Conservation (phyloP, 495 filamentous ascomycete species). For the Trichoderma virens region DNA sequence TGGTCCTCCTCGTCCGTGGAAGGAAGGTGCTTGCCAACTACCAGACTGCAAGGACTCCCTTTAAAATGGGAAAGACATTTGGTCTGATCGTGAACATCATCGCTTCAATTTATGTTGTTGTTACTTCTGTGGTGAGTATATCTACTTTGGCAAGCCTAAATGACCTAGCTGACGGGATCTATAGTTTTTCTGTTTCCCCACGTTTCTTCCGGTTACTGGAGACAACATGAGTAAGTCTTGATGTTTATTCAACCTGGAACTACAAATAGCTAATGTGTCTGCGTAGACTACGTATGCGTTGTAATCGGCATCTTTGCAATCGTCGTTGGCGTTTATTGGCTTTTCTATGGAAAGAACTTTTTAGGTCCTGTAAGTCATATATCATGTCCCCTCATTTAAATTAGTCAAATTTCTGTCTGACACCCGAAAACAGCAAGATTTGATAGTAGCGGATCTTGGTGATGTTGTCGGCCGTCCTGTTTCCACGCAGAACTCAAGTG, state of each 20-base stretch:
- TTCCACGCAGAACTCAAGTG: not conserved
- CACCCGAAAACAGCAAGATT: not conserved
- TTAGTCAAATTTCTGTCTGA: not conserved
- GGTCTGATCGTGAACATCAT: constrained; percentile 22
- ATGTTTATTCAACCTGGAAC: not conserved
- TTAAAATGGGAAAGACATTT: constrained; percentile 17
- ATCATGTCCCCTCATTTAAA: not conserved
- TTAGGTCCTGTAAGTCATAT: constrained; percentile 24
- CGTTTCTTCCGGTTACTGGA: constrained; percentile 20
- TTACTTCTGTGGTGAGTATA: constrained; percentile 24
- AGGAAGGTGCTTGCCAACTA: constrained; percentile 17
- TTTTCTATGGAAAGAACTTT: constrained; percentile 21
- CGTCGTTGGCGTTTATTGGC: constrained; percentile 22
- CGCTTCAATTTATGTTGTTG: constrained; percentile 22
- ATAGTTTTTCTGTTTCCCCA: constrained; percentile 30
- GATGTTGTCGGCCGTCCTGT: not conserved
- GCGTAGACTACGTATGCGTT: constrained; percentile 25
- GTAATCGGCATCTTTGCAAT: constrained; percentile 29
- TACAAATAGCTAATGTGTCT: not conserved
- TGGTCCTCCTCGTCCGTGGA: constrained; percentile 24
- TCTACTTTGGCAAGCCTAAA: not conserved
- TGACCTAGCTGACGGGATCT: constrained; percentile 5
- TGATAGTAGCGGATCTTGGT: not conserved
- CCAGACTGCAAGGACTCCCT: constrained; percentile 17
- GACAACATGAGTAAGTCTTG: constrained; percentile 23